These are phyloP conservation scores for Leccinum pallidistipes DNA, from an alignment of 1,284 basidiomycete species.

Conservation along the genomic window DNA sequence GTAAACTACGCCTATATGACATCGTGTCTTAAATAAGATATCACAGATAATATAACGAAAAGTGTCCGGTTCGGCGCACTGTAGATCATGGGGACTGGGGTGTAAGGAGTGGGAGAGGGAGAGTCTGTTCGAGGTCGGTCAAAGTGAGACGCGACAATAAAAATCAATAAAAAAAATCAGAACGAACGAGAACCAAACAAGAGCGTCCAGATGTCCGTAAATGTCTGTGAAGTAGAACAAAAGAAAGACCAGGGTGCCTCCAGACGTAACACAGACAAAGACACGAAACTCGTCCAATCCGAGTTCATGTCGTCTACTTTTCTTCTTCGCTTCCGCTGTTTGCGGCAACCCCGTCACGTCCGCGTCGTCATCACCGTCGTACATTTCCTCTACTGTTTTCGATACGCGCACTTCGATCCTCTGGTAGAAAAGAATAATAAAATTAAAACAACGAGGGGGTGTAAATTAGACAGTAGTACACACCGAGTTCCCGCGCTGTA, in stretches of 20 bases:
- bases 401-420: neutral
- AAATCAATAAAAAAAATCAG: neutral
- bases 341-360: neutral
- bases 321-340: neutral
- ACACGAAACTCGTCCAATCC: neutral
- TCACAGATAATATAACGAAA: neutral
- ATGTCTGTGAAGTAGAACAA: neutral
- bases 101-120: neutral
- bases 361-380: neutral
- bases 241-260: neutral
- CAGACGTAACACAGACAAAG: neutral
- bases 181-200: neutral
- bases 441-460: neutral
- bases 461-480: neutral
- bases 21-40: neutral
- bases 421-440: neutral
- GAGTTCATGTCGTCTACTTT: neutral
- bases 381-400: neutral
- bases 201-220: neutral
- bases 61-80: neutral
- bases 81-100: neutral
- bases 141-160: neutral
- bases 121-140: neutral
- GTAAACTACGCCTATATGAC: neutral
- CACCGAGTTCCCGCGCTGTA: constrained; percentile 8